A percentile compares a stretch with the other conserved stretches of the same genome.
Evolutionary conservation across 768 basidiomycete species (phyloP).

Genomic region (Auricularia cornea): DNA sequence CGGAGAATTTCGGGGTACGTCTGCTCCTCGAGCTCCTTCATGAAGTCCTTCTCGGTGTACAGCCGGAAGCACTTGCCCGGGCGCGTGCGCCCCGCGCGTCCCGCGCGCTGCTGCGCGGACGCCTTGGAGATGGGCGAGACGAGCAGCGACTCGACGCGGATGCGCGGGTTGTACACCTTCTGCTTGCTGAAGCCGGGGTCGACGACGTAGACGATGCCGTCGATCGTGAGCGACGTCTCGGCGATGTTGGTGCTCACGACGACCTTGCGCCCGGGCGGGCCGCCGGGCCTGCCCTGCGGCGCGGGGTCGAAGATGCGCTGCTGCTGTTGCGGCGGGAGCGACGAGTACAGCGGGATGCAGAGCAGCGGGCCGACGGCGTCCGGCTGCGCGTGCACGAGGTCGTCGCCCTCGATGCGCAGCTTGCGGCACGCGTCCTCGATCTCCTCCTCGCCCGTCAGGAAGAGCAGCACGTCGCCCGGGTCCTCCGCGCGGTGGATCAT

Average conservation of each 20-base stretch:
- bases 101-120: constrained; percentile 90
- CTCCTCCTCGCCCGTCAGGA: constrained; percentile 97
- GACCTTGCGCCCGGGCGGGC: constrained; percentile 86
- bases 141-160: constrained; percentile 87
- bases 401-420: constrained; percentile 86
- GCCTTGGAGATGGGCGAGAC: constrained; percentile 97
- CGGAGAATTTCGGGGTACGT: constrained; percentile 94
- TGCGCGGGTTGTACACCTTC: constrained; percentile 96
- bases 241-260: constrained; percentile 96
- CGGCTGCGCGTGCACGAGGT: constrained; percentile 61
- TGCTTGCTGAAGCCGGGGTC: constrained; percentile 98
- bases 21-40: constrained; percentile 92
- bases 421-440: constrained; percentile 95
- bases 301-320: constrained; percentile 94
- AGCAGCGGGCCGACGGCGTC: constrained; percentile 75
- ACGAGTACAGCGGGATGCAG: constrained; percentile 92
- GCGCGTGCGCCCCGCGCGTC: constrained; percentile 90
- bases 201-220: constrained; percentile 99
- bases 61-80: constrained; percentile 96
- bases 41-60: constrained; percentile 96
- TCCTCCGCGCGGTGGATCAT: constrained; percentile 98
- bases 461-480: constrained; percentile 84
- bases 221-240: constrained; percentile 94
- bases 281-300: constrained; percentile 50
- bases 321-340: constrained; percentile 88